These are phyloP conservation scores for Trichosporon sp. DNA, from an alignment of 1,284 basidiomycete species.

Conservation along the genomic window DNA sequence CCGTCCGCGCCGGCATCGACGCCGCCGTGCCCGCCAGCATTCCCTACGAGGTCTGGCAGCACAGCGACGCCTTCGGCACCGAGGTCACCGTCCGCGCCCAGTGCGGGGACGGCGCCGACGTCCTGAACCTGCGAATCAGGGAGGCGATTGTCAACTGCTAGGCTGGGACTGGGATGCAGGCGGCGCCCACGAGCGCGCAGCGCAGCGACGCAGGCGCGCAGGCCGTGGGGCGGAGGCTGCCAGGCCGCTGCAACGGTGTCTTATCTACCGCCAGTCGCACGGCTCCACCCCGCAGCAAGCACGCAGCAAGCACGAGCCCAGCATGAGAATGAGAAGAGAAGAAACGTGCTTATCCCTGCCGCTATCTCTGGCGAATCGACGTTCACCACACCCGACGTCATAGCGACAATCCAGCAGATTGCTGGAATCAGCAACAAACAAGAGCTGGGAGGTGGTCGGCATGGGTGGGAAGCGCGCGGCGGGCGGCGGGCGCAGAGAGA, in stretches of 20 bases:
- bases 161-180: too few species aligned
- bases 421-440: background rate
- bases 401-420: background rate
- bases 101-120: background rate
- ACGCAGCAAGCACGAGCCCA: background rate
- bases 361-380: background rate
- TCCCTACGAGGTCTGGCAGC: background rate
- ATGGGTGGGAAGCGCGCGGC: background rate
- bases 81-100: background rate
- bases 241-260: background rate
- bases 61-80: background rate
- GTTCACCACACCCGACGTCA: background rate
- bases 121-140: background rate
- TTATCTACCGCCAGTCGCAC: too few species aligned
- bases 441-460: background rate
- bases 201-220: background rate
- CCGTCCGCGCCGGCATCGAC: background rate
- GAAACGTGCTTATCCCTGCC: background rate
- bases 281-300: background rate
- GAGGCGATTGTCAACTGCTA: background rate
- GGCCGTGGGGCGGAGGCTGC: background rate
- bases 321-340: too few species aligned
- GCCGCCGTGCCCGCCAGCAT: background rate
- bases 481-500: background rate
- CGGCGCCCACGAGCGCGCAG: background rate